Percentiles rank a stretch among this genome's conserved stretches.
Conservation (phyloP, 148 eudicot species). For the Hydrangea macrophylla region DNA sequence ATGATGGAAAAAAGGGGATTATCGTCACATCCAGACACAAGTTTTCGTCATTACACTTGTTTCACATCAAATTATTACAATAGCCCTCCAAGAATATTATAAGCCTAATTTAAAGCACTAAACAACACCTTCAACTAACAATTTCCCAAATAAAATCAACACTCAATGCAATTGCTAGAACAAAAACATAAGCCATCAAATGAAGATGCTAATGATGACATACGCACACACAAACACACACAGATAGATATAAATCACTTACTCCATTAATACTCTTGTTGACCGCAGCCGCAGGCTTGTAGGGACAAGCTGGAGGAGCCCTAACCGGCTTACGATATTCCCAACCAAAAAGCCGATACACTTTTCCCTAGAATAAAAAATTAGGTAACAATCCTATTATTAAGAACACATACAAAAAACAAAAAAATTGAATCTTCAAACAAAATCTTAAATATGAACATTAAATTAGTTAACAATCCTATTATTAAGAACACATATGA, state of each 20-base stretch:
- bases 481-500: no score
- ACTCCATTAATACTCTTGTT: constrained; percentile 34
- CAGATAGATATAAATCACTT: constrained; percentile 16
- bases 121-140: background rate
- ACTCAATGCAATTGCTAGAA: background rate
- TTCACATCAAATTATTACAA: background rate
- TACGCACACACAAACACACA: background rate
- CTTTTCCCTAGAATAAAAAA: constrained; percentile 38
- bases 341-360: constrained; percentile 72
- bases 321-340: constrained; percentile 77
- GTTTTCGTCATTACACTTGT: background rate
- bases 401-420: no score
- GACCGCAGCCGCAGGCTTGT: constrained; percentile 51
- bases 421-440: no score
- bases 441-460: no score
- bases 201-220: background rate
- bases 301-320: constrained; percentile 77
- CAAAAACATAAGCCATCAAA: background rate
- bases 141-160: background rate
- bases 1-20: no score
- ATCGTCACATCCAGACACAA: no score
- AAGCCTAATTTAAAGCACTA: background rate
- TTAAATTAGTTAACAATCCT: no score
- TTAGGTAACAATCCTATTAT: no score
- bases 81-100: no score